Evolutionary conservation across 1,284 basidiomycete species (phyloP).

Genomic region (Pseudomicrostroma phylloplanum): DNA sequence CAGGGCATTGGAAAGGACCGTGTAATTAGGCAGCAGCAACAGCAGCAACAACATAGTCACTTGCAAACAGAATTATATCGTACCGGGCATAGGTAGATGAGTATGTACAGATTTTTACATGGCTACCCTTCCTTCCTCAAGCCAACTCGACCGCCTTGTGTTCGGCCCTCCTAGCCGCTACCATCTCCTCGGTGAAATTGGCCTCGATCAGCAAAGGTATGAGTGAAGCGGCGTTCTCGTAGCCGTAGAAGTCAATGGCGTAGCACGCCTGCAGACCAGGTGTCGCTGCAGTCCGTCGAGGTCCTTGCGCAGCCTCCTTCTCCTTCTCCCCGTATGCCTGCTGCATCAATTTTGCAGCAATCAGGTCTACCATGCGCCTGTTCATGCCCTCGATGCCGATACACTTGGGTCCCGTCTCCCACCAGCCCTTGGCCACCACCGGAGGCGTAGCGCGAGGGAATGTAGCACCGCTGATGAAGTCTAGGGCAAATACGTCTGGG

Average conservation of each 20-base stretch:
- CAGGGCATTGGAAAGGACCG: constrained; percentile 21
- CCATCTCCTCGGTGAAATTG: constrained; percentile 20
- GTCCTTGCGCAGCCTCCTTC: not conserved
- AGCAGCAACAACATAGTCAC: too few relatives aligned
- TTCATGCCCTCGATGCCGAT: constrained; percentile 20
- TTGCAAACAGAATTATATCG: too few relatives aligned
- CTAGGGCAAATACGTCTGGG: constrained; percentile 14
- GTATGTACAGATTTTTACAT: too few relatives aligned
- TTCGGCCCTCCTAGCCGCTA: too few relatives aligned
- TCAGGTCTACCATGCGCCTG: not conserved
- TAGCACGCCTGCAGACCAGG: constrained; percentile 10
- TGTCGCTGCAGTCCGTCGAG: not conserved
- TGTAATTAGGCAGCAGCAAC: constrained; percentile 5
- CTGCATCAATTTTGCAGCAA: constrained; percentile 9
- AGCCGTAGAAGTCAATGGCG: constrained; percentile 32
- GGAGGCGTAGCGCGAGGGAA: constrained; percentile 31
- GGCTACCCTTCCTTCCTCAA: too few relatives aligned
- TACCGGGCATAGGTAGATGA: too few relatives aligned
- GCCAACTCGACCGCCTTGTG: too few relatives aligned
- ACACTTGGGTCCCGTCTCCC: constrained; percentile 15
- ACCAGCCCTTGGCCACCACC: constrained; percentile 24
- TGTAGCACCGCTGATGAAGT: constrained; percentile 23
- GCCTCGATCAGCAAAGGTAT: constrained; percentile 24
- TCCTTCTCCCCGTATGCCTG: not conserved
- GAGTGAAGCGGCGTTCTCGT: constrained; percentile 19